Percentiles rank a stretch among this genome's conserved stretches.
Evolutionary conservation across 768 basidiomycete species (phyloP).

Genomic region (Suillus hirtellus): DNA sequence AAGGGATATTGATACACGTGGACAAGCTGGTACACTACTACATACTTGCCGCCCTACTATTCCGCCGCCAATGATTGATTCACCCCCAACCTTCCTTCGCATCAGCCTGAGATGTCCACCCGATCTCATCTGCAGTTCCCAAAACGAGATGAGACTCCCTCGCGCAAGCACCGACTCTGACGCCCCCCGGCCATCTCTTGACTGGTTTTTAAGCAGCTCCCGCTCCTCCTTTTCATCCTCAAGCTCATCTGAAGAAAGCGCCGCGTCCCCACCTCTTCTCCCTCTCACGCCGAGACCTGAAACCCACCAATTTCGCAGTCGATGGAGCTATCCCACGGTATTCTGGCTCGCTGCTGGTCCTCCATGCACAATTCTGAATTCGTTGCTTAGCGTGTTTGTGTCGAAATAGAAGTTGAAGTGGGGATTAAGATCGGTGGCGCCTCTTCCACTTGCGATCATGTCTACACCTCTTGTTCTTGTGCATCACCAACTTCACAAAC

Average conservation of each 20-base stretch:
- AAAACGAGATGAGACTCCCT: conserved; percentile 17
- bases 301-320: conserved; percentile 46
- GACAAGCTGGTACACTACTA: too few species aligned
- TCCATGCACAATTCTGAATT: conserved; percentile 21
- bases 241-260: neutral
- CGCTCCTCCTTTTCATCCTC: neutral
- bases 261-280: conserved; percentile 14
- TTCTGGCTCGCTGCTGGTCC: conserved; percentile 29
- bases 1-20: too few species aligned
- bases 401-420: neutral
- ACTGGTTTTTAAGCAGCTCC: conserved; percentile 16
- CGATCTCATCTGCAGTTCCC: conserved; percentile 12
- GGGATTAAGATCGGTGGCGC: neutral
- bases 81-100: conserved; percentile 36
- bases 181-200: conserved; percentile 28
- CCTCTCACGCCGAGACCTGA: conserved; percentile 11
- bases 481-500: neutral
- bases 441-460: conserved; percentile 3
- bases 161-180: conserved; percentile 33
- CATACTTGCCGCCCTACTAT: too few species aligned
- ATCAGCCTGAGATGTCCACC: neutral
- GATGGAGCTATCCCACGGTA: conserved; percentile 64
- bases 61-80: too few species aligned
- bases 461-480: neutral
- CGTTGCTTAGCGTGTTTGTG: conserved; percentile 40